Conservation (phyloP, 345 rosid species). For the Anastatica hierochuntica region DNA sequence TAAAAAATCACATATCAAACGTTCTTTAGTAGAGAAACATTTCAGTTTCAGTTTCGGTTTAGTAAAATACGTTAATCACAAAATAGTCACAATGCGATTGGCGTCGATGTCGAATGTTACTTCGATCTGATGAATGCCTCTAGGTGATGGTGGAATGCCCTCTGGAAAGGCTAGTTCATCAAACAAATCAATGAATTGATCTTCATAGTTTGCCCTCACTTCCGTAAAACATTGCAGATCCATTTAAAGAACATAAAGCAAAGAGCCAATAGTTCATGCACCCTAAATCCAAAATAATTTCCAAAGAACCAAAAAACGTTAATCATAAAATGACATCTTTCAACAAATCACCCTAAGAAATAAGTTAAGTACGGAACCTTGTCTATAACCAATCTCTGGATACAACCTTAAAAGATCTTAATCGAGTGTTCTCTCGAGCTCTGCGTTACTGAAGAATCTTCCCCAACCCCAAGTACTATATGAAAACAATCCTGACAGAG, state of each 20-base stretch:
- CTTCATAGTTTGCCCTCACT: constrained; percentile 74
- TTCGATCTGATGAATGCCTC: too few species aligned
- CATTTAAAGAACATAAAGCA: constrained; percentile 86
- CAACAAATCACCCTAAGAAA: too few species aligned
- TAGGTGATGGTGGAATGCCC: too few species aligned
- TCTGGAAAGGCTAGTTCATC: too few species aligned
- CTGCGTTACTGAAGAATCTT: constrained; percentile 87
- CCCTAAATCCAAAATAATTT: too few species aligned
- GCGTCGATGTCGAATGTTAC: too few species aligned
- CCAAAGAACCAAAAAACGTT: not conserved
- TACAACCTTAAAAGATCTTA: constrained; percentile 88
- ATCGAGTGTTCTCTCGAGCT: constrained; percentile 88
- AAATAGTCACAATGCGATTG: too few species aligned
- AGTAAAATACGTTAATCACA: too few species aligned
- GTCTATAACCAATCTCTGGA: constrained; percentile 85
- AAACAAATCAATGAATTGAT: too few species aligned
- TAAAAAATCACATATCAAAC: too few species aligned
- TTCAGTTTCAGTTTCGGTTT: too few species aligned
- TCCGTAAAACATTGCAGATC: constrained; percentile 66
- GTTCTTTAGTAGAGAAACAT: too few species aligned
- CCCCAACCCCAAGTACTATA: constrained; percentile 99
- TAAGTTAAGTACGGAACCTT: constrained; percentile 46
- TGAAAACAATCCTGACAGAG: constrained; percentile 22
- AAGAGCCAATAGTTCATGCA: constrained; percentile 96
- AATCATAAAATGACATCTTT: not conserved